A percentile compares a stretch with the other conserved stretches of the same genome.
Conservation (phyloP, 169 alveolate species). For the Sarcocystis neurona region DNA sequence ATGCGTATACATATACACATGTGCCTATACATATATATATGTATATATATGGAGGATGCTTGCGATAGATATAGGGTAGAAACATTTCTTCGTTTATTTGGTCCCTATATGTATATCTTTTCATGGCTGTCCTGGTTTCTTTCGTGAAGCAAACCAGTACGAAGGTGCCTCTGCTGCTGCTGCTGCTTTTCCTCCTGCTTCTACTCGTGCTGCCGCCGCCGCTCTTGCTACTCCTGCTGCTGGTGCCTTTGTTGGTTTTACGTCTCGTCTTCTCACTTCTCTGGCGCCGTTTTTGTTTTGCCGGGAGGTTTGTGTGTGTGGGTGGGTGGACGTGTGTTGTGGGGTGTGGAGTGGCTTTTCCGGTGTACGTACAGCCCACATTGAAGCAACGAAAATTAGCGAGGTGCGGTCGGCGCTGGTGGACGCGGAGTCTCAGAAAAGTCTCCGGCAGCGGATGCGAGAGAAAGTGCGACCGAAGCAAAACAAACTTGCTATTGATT, state of each 20-base stretch:
- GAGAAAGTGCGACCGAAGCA: conserved; percentile 97
- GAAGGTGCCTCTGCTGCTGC: too few species aligned
- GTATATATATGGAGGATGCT: not conserved
- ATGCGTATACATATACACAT: too few species aligned
- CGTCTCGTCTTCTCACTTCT: not conserved
- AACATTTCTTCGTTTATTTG: not conserved
- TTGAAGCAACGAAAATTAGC: conserved; percentile 87
- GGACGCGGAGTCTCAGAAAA: conserved; percentile 93
- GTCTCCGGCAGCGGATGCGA: conserved; percentile 94
- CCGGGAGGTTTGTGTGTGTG: not conserved
- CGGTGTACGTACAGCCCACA: conserved; percentile 69
- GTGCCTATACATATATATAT: too few species aligned
- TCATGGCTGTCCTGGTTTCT: too few species aligned
- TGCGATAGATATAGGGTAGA: not conserved
- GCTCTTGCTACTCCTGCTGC: not conserved
- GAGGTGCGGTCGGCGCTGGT: conserved; percentile 88
- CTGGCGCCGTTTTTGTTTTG: not conserved
- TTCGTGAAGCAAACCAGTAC: too few species aligned
- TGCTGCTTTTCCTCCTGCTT: too few species aligned
- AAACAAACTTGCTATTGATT: conserved; percentile 78
- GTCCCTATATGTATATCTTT: too few species aligned
- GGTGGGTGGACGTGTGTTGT: not conserved
- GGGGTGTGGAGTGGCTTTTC: too few species aligned
- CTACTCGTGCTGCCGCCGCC: not conserved
- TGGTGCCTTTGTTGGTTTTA: not conserved